Conservation (phyloP, 345 rosid species). For the Cardiospermum halicacabum region DNA sequence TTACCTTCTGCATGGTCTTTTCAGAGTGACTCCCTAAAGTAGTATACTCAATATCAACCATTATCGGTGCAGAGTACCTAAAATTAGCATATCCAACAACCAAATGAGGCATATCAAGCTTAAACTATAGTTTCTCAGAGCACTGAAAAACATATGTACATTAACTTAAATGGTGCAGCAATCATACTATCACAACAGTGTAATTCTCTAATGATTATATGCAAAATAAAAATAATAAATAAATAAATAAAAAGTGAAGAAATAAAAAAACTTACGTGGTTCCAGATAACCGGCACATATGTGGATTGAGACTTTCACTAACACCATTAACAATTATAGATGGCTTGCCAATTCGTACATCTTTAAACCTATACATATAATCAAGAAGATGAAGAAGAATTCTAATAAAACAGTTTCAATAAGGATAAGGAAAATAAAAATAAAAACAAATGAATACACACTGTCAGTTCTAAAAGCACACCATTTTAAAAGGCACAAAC, state of each 20-base stretch:
- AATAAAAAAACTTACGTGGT: conserved; percentile 51
- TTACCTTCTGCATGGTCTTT: conserved; percentile 51
- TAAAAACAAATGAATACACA: background rate
- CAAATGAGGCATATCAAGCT: background rate
- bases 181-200: background rate
- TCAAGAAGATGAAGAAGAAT: background rate
- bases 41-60: conserved; percentile 66
- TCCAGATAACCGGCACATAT: conserved; percentile 77
- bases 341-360: conserved; percentile 68
- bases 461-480: background rate
- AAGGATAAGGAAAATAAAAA: background rate
- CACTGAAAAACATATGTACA: background rate
- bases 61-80: conserved; percentile 86
- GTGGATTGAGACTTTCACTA: conserved; percentile 48
- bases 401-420: conserved; percentile 6
- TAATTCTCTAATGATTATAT: background rate
- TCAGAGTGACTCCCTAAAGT: conserved; percentile 47
- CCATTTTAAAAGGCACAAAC: background rate
- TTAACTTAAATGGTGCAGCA: background rate
- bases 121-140: background rate
- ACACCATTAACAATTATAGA: conserved; percentile 28
- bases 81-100: conserved; percentile 14
- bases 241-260: too few species aligned
- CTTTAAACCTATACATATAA: conserved; percentile 60
- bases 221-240: background rate